Evolutionary conservation across 2,329 filamentous ascomycete species (phyloP), one percentile per base, ranked within the genome.

Genomic region (Curvularia verruculosa): DNA sequence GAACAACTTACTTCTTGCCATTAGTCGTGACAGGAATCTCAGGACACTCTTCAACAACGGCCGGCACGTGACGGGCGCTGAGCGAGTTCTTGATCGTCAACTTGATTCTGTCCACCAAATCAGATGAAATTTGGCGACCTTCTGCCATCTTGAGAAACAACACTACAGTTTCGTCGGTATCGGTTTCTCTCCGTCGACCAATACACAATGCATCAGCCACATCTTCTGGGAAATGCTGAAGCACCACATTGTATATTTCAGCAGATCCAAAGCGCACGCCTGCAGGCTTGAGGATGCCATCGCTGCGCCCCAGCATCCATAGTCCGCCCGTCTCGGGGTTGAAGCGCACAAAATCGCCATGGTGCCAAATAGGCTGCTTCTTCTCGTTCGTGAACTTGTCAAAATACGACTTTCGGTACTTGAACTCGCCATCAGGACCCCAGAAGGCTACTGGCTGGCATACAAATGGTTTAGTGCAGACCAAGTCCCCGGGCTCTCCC

Each of bases 181-280:
- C 93, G 3, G 83, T 81, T 50, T 85, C 84, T 50, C 86, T 78
- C 54, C 92, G 82, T 2, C 92, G 83, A 0, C 95, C 94, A 34
- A 98, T 87, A 70, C 94, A 98, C 1, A 98, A 82, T 0, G 91
- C 91, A 68, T 99, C 94, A 58, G 92, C 89, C 18, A 98, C 82
- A 54, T 94, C 85, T 10, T 83, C 79, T 0, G 87, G 84, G 68
- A 97, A 97, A 77, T 92, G 89, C 64, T 90, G 87, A 1, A 95
- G 85, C 26, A 98, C 80, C n/a, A 97, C 83, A 73, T 96, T 97
- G 78, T 98, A 98, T 19, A 99, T 96, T 80, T 99, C 95, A 0
- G 94, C 92, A 29, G 88, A 92, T 4, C 94, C 94, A 71, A 99
- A 98, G 0, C 94, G 83, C 18, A 99, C 92, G 2, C 95, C 95